Conservation (phyloP, 495 filamentous ascomycete species). For the Aspergillus sclerotioniger region DNA sequence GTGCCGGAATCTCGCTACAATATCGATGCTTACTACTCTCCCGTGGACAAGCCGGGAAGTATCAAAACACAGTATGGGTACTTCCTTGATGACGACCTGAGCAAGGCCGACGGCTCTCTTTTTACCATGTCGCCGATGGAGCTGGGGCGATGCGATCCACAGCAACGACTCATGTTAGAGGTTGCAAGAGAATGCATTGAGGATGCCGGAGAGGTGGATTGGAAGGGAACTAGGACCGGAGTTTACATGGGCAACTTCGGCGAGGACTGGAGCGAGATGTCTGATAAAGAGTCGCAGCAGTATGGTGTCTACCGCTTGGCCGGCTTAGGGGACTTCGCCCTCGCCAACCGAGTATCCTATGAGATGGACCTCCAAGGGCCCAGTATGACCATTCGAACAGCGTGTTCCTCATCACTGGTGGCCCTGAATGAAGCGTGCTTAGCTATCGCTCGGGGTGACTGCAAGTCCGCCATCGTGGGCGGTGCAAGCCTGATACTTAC, state of each 20-base stretch:
- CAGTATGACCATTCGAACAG: conserved; percentile 33
- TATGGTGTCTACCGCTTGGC: background rate
- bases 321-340: background rate
- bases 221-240: conserved; percentile 37
- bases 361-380: conserved; percentile 36
- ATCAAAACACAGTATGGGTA: conserved; percentile 44
- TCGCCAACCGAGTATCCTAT: conserved; percentile 34
- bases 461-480: conserved; percentile 38
- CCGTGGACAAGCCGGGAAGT: conserved; percentile 12
- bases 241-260: conserved; percentile 46
- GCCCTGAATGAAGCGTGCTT: conserved; percentile 33
- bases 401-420: conserved; percentile 36
- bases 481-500: conserved; percentile 42
- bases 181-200: conserved; percentile 29
- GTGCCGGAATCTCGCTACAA: conserved; percentile 37
- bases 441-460: conserved; percentile 36
- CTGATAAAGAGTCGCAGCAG: background rate
- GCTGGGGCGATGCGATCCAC: conserved; percentile 13
- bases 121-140: conserved; percentile 6
- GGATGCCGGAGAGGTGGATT: conserved; percentile 40
- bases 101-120: conserved; percentile 26
- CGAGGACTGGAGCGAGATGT: conserved; percentile 11
- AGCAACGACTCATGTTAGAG: conserved; percentile 23
- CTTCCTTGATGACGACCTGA: conserved; percentile 43
- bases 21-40: conserved; percentile 25